Percentiles rank a stretch among this genome's conserved stretches.
These are phyloP conservation scores for Pythium aquatile DNA, from an alignment of 352 stramenopile species.

Conservation along the genomic window DNA sequence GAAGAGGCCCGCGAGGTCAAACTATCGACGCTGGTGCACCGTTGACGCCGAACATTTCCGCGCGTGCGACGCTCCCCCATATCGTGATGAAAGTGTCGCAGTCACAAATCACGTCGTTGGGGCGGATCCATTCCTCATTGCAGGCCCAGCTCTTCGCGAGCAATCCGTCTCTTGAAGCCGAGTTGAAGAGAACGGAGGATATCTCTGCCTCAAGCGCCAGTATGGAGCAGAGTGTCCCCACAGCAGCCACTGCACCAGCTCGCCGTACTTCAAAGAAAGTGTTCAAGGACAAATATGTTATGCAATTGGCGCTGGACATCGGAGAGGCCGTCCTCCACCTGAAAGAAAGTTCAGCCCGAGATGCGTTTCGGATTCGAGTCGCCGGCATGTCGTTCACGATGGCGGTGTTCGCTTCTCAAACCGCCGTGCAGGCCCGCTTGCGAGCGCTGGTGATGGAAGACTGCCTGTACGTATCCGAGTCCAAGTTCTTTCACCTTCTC, in stretches of 20 bases:
- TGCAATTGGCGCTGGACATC: conserved; percentile 52
- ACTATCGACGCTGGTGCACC: neutral
- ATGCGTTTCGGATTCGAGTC: conserved; percentile 54
- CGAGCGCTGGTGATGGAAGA: conserved; percentile 70
- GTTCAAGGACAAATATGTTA: conserved; percentile 40
- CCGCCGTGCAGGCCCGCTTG: conserved; percentile 47
- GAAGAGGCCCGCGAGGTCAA: neutral
- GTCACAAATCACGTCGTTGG: conserved; percentile 49
- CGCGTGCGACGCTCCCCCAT: conserved; percentile 39
- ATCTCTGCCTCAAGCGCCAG: neutral
- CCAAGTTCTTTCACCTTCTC: conserved; percentile 62
- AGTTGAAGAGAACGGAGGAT: conserved; percentile 4
- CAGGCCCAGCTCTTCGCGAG: conserved; percentile 25
- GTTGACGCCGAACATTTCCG: conserved; percentile 26
- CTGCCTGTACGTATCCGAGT: conserved; percentile 48
- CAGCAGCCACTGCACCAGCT: neutral
- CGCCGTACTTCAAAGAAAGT: neutral
- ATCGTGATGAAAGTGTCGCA: conserved; percentile 50
- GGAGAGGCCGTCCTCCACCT: conserved; percentile 55
- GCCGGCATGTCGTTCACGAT: conserved; percentile 49
- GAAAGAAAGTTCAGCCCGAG: conserved; percentile 39
- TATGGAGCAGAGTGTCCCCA: neutral
- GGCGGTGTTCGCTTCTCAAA: conserved; percentile 44
- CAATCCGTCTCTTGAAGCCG: conserved; percentile 1
- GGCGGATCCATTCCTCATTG: conserved; percentile 56